Evolutionary conservation across 75 land plant species (phyloP), one percentile per base, ranked within the genome.

Genomic region (Isoetes taiwanensis): DNA sequence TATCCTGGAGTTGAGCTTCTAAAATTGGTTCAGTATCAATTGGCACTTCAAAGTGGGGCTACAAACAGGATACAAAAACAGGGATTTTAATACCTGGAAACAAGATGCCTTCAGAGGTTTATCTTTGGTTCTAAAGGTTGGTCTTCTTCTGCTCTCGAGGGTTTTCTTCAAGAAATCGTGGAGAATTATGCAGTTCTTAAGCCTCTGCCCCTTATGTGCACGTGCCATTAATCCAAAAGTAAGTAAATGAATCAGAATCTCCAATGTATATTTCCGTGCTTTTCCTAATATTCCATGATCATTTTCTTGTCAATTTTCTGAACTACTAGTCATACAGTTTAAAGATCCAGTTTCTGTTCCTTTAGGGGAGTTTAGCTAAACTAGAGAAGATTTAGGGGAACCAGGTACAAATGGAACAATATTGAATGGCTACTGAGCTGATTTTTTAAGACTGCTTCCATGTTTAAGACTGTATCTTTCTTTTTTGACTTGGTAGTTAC

Each of bases 141-240:
- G 30, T 0, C 64, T 25, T 33, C 54, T 66, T 11, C 32, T 66
- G 65, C 39, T 66, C 12, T 58, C 64, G 0, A 66, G 64, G 43
- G 20, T 41, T 1, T 27, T 66, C 29, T 66, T 63, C 26, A 32
- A 26, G 23, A 41, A 55, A 33, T 54, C 64, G 1, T 66, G 69
- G 69, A 62, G 41, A 1, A 28, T 28, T 24, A 14, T 66, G 40
- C 69, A 66, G 43, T 29, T 32, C 27, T 31, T 57, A 24, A 59
- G 64, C 24, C n/a, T 66, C 16, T 66, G 69, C 21, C 41, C 54
- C 2, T 19, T 59, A 30, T 17, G 32, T n/a, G 0, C 50, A 9
- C 40, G 32, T 4, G 41, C 48, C 0, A 39, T 59, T 11, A 43
- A 57, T 34, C 54, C 19, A 10, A 33, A 39, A 54, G 69, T 66